Evolutionary conservation across 2,329 filamentous ascomycete species (phyloP), one percentile per base, ranked within the genome.

Genomic region (Scedosporium dehoogii): DNA sequence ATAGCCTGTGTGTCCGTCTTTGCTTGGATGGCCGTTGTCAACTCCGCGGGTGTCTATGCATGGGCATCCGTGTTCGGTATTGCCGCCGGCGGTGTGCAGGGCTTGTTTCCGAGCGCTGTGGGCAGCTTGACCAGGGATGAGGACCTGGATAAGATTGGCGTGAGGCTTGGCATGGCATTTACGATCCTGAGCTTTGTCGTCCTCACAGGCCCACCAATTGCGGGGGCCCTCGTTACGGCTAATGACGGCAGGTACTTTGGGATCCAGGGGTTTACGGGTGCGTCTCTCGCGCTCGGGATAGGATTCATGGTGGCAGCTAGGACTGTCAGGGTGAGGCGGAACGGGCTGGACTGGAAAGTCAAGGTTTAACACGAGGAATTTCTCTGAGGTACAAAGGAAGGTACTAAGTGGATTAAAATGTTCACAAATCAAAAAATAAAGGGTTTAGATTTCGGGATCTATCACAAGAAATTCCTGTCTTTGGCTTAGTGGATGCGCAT

Each of bases 51-150:
- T 0, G 73, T 90, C 25, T 89, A 88, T 68, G 78, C 76, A 1
- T 91, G 88, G 79, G 75, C 82, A 0, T 74, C 79, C 0, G 76
- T 86, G 62, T 89, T 88, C 68, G 89, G 89, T 1, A 76, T 89
- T 58, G 80, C 80, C 1, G 84, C 80, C 0, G 86, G 85, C 0
- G 85, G 79, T 0, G 82, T 90, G 56, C 87, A 90, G 72, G 44
- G 59, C 14, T 69, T 91, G 12, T 89, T 90, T 67, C 87, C 88
- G 0, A 84, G 86, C 0, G 70, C 71, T 4, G 65, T 70, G 14
- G 71, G 70, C 1, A 68, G 79, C 53, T 72, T 85, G 63, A 83
- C 80, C 1, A n/a, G 44, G n/a, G 44, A 48, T 3, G 74, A 74
- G 4, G 81, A 85, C 67, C 70, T 80, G 64, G 69, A 74, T 6